These are phyloP conservation scores for Grosmannia serpens DNA, from an alignment of 2,329 filamentous ascomycete genomes.

Conservation along the genomic window DNA sequence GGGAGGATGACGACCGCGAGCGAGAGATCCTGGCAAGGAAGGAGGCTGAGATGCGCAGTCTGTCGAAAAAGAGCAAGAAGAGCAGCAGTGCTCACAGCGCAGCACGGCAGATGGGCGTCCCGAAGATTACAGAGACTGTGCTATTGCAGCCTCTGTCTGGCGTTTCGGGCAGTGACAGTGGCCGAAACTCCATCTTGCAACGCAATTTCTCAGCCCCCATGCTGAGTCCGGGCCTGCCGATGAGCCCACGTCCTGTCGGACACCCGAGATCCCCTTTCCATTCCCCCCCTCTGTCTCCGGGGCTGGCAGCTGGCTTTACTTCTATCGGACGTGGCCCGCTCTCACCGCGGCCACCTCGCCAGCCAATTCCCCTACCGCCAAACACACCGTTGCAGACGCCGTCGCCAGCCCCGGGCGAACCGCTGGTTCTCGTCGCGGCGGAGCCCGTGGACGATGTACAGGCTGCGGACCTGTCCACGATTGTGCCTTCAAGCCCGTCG, in stretches of 20 bases:
- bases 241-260: slow-evolving; percentile 44
- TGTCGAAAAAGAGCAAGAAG: slow-evolving; percentile 60
- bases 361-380: slow-evolving; percentile 60
- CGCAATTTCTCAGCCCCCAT: slow-evolving; percentile 27
- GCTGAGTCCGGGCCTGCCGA: slow-evolving; percentile 48
- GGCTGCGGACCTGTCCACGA: slow-evolving; percentile 10
- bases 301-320: slow-evolving; percentile 22
- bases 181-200: background rate
- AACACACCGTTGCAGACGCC: slow-evolving; percentile 55
- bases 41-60: slow-evolving; percentile 58
- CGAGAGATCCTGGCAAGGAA: slow-evolving; percentile 57
- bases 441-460: slow-evolving; percentile 27
- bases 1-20: slow-evolving; percentile 75
- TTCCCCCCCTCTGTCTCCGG: slow-evolving; percentile 62
- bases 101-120: slow-evolving; percentile 17
- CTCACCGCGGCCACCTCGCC: slow-evolving; percentile 63
- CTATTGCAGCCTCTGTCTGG: slow-evolving; percentile 21
- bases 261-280: slow-evolving; percentile 38
- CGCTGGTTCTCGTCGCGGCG: slow-evolving; percentile 26
- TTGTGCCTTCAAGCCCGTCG: slow-evolving; percentile 14
- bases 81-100: slow-evolving; percentile 38
- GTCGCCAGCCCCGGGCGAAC: slow-evolving; percentile 25
- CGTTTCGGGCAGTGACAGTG: slow-evolving; percentile 29
- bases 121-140: slow-evolving; percentile 21
- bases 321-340: slow-evolving; percentile 21